A percentile compares a stretch with the other conserved stretches of the same genome.
phyloP scores from a whole-genome alignment of 2,329 filamentous ascomycete genomes.

The Albophoma yamanashiensis region DNA sequence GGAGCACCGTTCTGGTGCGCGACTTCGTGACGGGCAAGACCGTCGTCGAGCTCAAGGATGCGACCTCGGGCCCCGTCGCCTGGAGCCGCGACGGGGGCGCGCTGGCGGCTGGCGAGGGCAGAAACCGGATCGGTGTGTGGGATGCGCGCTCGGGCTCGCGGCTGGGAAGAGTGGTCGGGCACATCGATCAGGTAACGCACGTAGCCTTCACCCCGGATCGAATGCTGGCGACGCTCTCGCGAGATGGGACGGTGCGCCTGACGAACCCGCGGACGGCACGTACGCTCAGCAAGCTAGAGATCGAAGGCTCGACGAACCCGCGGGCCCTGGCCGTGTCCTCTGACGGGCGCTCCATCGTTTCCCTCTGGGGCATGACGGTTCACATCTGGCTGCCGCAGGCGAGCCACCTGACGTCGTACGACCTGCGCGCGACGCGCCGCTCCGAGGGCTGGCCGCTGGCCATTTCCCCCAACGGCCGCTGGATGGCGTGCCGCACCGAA shows the following conservation, averaged over 20 bases:
- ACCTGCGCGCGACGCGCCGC: conserved; percentile 19
- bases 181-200: conserved; percentile 26
- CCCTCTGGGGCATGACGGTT: conserved; percentile 26
- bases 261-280: conserved; percentile 18
- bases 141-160: conserved; percentile 16
- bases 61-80: conserved; percentile 15
- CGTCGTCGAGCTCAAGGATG: conserved; percentile 18
- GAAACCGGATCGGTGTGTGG: conserved; percentile 20
- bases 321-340: conserved; percentile 21
- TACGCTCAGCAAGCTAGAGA: conserved; percentile 26
- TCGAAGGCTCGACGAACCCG: conserved; percentile 18
- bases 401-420: conserved; percentile 23
- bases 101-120: conserved; percentile 19
- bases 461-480: conserved; percentile 26
- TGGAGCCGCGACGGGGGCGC: conserved; percentile 20
- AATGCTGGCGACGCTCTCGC: conserved; percentile 22
- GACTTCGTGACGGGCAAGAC: conserved; percentile 20
- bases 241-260: conserved; percentile 26
- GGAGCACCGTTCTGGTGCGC: conserved; percentile 18
- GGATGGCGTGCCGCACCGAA: conserved; percentile 27
- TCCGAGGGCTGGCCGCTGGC: conserved; percentile 29
- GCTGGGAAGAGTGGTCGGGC: conserved; percentile 20
- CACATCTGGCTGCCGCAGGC: conserved; percentile 24
- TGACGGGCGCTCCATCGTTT: conserved; percentile 22
- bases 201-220: conserved; percentile 21